Evolutionary conservation across 1,139 yeast genomes (phyloP), one percentile per base, ranked within the genome.

Genomic region (Pichia sp.): DNA sequence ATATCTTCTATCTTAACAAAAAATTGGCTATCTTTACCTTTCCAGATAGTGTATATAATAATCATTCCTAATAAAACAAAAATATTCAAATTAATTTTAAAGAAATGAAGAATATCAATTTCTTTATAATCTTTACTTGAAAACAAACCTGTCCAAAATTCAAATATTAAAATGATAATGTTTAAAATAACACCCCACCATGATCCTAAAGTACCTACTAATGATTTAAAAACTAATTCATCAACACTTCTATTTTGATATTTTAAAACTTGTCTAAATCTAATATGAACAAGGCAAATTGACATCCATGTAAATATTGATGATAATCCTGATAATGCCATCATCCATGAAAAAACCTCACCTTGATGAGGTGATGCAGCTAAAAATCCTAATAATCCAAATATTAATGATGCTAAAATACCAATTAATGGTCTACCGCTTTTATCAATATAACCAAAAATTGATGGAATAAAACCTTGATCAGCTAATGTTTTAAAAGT

Each of bases 301-400:
- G 88, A 79, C 30, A 78, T 76, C 94, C 94, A 86, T n/a, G 90
- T 84, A 63, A 86, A 86, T 49, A 88, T 72, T 2, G 95, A 83
- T 44, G 94, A 83, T 55, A 86, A 76, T 49, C 95, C 95, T 11
- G 95, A 84, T 43, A 89, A 71, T 33, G 96, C 86, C 64, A 86
- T 71, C 60, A 88, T 70, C 96, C 96, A 88, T 56, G 73, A 45
- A 37, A 85, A 48, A 85, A 86, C 86, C 38, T 53, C 78, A 63
- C 81, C 76, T 52, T 79, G 71, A 34, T 74, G 66, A 32, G 43
- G 34, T 40, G 82, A 75, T 32, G 89, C 86, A 18, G 86, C 87
- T 53, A 83, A 70, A 66, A 81, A 86, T 54, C 85, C 78, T 48
- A 86, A 70, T 29, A 83, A 70, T 25, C 90, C 95, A 60, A 81